Evolutionary conservation across 2,329 filamentous ascomycete genomes (phyloP), one percentile per base, ranked within the genome.

Genomic region (Bipolaris victoriae): DNA sequence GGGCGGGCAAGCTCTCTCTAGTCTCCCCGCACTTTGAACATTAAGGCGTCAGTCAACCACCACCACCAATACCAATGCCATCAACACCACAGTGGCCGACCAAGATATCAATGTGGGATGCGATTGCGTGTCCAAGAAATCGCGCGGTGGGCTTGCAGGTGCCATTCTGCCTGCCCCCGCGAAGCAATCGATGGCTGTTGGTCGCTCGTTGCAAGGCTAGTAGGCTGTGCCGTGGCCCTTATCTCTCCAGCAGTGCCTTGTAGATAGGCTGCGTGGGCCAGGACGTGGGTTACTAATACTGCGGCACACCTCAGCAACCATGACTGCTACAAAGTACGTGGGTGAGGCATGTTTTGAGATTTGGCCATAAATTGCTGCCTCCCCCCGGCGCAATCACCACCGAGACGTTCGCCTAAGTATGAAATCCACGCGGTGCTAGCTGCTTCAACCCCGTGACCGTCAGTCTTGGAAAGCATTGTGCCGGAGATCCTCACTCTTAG

Each of bases 21-120:
- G 48, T 57, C 22, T 49, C 64, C 63, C 64, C 61, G 65, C 69
- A 64, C 66, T 46, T 46, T 44, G 53, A 48, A 26, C 36, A 31
- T 20, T 24, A 52, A 61, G 61, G 60, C 60, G 58, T 58, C 53
- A 57, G 44, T 40, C 49, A 40, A 48, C 29, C n/a, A 33, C 44
- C 9, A 22, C 41, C 6, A 29, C 44, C 11, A 22, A 31, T 24
- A 16, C 16, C 11, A 41, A 29, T 29, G 9, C 20, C 33, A n/a
- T 7, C 16, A 24, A 11, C 20, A 35, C 22, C 18, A 54, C 53
- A 37, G 40, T 35, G 37, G 40, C 26, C 48, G 37, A 40, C 53
- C 44, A 20, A 49, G 39, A 35, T 45, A 48, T 31, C 29, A 47
- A 46, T 51, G 52, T 45, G 55, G 52, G 51, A 50, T 43, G 37